Percentiles rank a stretch among this genome's conserved stretches.
Conservation (phyloP, 2,329 filamentous ascomycete genomes). For the Chlorencoelia australis region DNA sequence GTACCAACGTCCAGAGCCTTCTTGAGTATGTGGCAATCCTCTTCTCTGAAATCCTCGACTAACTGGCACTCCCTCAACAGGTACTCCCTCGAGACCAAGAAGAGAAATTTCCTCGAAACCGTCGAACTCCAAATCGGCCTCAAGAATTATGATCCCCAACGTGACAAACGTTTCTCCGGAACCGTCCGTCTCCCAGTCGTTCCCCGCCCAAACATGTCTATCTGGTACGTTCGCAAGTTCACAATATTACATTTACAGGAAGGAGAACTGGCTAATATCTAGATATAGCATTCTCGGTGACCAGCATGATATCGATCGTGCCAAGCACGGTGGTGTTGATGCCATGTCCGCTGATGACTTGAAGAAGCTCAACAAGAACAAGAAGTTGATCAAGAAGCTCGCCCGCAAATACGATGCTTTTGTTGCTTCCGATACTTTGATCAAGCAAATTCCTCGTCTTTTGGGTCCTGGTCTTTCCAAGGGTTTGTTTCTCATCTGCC, state of each 20-base stretch:
- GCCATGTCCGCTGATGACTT: conserved; percentile 97
- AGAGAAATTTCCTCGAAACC: conserved; percentile 95
- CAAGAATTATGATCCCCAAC: conserved; percentile 98
- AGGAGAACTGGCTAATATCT: conserved; percentile 22
- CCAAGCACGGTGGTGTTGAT: conserved; percentile 97
- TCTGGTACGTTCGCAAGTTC: conserved; percentile 49
- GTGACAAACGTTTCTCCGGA: conserved; percentile 99
- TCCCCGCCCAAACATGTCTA: conserved; percentile 81
- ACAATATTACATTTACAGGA: conserved; percentile 6
- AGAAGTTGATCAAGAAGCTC: conserved; percentile 99
- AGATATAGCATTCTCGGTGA: conserved; percentile 63
- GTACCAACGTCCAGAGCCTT: conserved; percentile 85
- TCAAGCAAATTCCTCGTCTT: conserved; percentile 99
- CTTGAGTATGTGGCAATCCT: too few species aligned
- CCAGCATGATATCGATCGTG: conserved; percentile 99
- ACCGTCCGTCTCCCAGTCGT: conserved; percentile 91
- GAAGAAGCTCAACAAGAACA: conserved; percentile 99
- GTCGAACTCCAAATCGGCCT: conserved; percentile 88
- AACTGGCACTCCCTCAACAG: conserved; percentile 65
- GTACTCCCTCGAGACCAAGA: conserved; percentile 93
- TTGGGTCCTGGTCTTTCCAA: conserved; percentile 97
- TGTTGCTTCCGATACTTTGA: conserved; percentile 89
- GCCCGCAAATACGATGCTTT: conserved; percentile 99
- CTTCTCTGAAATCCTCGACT: too few species aligned
- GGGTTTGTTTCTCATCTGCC: conserved; percentile 43